phyloP scores from a whole-genome alignment of 2,329 filamentous ascomycete species.

The Beauveria rudraprayagi region DNA sequence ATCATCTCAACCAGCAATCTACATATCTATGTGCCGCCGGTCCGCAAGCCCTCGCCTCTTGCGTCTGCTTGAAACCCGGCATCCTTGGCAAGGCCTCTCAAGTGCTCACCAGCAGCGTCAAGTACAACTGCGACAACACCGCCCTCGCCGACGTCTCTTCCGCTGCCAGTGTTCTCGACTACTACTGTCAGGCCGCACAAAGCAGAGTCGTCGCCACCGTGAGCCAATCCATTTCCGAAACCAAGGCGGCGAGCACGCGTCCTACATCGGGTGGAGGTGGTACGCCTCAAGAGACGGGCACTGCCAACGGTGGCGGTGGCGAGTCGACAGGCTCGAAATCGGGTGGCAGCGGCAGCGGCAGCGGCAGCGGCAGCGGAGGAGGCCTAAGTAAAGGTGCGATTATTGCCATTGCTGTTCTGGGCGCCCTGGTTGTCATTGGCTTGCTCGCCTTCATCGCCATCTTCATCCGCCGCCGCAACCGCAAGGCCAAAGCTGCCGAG shows the following conservation, averaged over 20 bases:
- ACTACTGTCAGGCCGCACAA: constrained; percentile 37
- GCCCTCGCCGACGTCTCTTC: constrained; percentile 33
- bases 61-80: constrained; percentile 35
- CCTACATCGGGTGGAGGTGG: background rate
- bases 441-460: background rate
- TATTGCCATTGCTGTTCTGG: constrained; percentile 8
- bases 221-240: constrained; percentile 23
- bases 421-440: background rate
- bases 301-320: background rate
- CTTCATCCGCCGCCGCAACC: constrained; percentile 3
- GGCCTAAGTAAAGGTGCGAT: constrained; percentile 1
- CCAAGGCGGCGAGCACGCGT: background rate
- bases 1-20: background rate
- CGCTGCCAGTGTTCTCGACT: constrained; percentile 30
- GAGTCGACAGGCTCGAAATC: background rate
- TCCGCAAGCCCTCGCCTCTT: constrained; percentile 37
- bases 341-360: background rate
- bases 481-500: background rate
- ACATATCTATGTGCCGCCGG: constrained; percentile 29
- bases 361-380: background rate
- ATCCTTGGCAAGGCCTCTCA: constrained; percentile 30
- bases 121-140: constrained; percentile 29
- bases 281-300: background rate
- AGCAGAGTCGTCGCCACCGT: constrained; percentile 30
- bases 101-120: constrained; percentile 30